These are phyloP conservation scores for Colletotrichum paranaense DNA, from an alignment of 2,329 filamentous ascomycete genomes.

Conservation along the genomic window DNA sequence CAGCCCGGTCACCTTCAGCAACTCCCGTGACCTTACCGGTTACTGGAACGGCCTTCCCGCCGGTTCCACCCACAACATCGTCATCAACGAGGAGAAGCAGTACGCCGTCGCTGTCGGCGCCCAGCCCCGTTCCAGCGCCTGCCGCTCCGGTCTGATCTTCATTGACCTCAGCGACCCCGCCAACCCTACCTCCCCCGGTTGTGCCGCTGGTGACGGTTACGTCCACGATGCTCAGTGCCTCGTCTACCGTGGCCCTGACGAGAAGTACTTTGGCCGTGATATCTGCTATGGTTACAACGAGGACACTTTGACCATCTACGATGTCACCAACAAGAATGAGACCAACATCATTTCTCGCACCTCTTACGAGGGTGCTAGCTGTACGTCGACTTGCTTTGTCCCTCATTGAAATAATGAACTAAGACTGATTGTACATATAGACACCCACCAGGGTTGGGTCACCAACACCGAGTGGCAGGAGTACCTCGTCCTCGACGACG, in stretches of 20 bases:
- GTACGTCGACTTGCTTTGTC: not conserved
- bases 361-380: constrained; percentile 59
- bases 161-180: constrained; percentile 63
- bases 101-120: constrained; percentile 56
- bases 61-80: constrained; percentile 59
- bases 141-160: constrained; percentile 62
- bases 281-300: constrained; percentile 66
- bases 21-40: constrained; percentile 45
- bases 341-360: constrained; percentile 62
- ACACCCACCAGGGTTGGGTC: constrained; percentile 67
- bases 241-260: constrained; percentile 60
- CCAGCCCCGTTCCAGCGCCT: constrained; percentile 49
- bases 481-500: constrained; percentile 47
- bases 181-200: constrained; percentile 61
- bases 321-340: constrained; percentile 60
- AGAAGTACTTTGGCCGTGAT: constrained; percentile 54
- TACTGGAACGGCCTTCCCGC: constrained; percentile 43
- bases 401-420: not conserved
- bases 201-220: constrained; percentile 57
- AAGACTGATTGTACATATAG: constrained; percentile 48
- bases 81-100: constrained; percentile 57
- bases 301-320: constrained; percentile 61
- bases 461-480: constrained; percentile 55
- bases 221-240: constrained; percentile 65
- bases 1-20: constrained; percentile 45